phyloP scores from a whole-genome alignment of 1,139 yeast genomes.

The Pneumocystis wakefieldiae region DNA sequence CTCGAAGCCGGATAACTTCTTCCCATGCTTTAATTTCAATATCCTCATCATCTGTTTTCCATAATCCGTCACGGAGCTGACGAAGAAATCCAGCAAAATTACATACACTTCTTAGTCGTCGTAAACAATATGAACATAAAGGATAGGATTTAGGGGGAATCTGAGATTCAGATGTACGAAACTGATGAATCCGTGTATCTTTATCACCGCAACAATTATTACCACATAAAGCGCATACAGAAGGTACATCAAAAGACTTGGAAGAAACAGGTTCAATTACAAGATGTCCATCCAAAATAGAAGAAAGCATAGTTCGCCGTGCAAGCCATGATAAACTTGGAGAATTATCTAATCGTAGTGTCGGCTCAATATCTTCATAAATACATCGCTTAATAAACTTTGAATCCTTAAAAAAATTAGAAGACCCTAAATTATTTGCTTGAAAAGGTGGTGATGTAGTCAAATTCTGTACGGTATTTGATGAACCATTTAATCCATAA shows the following conservation, averaged over 20 bases:
- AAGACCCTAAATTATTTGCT: conserved; percentile 1
- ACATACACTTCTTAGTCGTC: conserved; percentile 63
- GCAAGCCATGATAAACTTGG: conserved; percentile 48
- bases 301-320: conserved; percentile 44
- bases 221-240: conserved; percentile 18
- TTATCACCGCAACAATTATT: conserved; percentile 9
- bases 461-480: conserved; percentile 1
- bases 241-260: conserved; percentile 3
- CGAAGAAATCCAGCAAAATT: conserved; percentile 64
- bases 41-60: conserved; percentile 33
- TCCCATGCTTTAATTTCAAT: conserved; percentile 37
- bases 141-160: conserved; percentile 34
- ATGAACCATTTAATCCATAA: background rate
- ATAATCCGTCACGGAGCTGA: conserved; percentile 40
- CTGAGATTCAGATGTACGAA: conserved; percentile 21
- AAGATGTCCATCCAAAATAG: conserved; percentile 66
- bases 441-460: conserved; percentile 5
- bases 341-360: conserved; percentile 43
- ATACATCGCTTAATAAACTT: conserved; percentile 52
- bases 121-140: conserved; percentile 70
- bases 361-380: conserved; percentile 67
- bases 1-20: conserved; percentile 41
- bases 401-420: conserved; percentile 33
- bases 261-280: conserved; percentile 74
- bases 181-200: conserved; percentile 9